Conservation (phyloP, 352 stramenopile genomes). For the Plasmopara viticola region DNA sequence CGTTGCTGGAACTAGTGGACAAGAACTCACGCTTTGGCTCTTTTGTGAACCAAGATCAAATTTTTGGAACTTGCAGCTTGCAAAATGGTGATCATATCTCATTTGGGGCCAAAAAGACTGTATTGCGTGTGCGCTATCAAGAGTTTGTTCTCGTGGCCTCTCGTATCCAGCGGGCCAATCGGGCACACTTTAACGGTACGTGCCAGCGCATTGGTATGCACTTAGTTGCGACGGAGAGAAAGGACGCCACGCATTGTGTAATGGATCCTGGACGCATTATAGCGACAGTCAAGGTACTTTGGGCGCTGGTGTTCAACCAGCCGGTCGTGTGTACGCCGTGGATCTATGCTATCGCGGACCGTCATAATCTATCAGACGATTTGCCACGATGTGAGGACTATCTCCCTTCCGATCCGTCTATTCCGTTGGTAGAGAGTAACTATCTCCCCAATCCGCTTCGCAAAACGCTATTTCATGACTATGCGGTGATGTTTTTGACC, state of each 20-base stretch:
- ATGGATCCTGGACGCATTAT: constrained; percentile 79
- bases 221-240: constrained; percentile 43
- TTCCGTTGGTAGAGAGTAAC: constrained; percentile 50
- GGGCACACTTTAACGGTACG: constrained; percentile 56
- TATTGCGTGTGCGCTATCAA: constrained; percentile 77
- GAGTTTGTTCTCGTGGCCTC: constrained; percentile 76
- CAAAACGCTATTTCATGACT: constrained; percentile 68
- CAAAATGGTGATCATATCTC: constrained; percentile 70
- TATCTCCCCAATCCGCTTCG: constrained; percentile 73
- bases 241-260: constrained; percentile 78
- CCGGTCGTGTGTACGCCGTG: constrained; percentile 75
- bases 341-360: constrained; percentile 72
- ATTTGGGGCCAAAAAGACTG: constrained; percentile 78
- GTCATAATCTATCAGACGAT: constrained; percentile 64
- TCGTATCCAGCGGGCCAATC: constrained; percentile 54
- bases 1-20: constrained; percentile 68
- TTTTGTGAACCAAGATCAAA: constrained; percentile 79
- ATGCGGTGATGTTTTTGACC: constrained; percentile 66
- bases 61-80: constrained; percentile 36
- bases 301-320: constrained; percentile 81
- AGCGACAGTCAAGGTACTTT: constrained; percentile 81
- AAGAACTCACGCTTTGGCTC: constrained; percentile 81
- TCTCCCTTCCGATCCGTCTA: constrained; percentile 48
- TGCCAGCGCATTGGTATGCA: constrained; percentile 82
- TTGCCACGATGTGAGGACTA: constrained; percentile 74